Conservation (phyloP, 768 basidiomycete genomes). For the Lactarius evosmus region DNA sequence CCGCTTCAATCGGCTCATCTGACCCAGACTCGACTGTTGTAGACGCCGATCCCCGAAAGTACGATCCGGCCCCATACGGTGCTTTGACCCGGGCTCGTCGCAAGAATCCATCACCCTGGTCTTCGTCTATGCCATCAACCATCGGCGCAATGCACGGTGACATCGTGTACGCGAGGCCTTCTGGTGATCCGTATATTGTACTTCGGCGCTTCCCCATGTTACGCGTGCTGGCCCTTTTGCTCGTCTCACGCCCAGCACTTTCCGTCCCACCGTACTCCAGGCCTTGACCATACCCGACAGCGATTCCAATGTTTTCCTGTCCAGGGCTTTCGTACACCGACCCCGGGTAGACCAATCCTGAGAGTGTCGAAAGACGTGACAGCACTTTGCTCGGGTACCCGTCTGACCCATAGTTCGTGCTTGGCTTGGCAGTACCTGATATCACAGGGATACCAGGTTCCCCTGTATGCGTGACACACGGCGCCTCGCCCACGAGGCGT, state of each 20-base stretch:
- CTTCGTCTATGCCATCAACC: conserved; percentile 32
- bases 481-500: conserved; percentile 6
- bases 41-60: conserved; percentile 50
- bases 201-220: conserved; percentile 21
- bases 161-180: conserved; percentile 26
- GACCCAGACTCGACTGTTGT: conserved; percentile 38
- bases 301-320: conserved; percentile 28
- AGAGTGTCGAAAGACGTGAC: conserved; percentile 28
- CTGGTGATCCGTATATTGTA: conserved; percentile 24
- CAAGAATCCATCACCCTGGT: conserved; percentile 27
- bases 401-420: conserved; percentile 5
- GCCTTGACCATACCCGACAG: conserved; percentile 21
- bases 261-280: conserved; percentile 1
- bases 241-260: conserved; percentile 2
- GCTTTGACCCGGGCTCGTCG: conserved; percentile 63
- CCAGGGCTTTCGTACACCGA: conserved; percentile 18
- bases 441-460: conserved; percentile 10
- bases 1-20: conserved; percentile 4
- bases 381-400: conserved; percentile 6
- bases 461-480: not conserved
- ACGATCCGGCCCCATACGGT: conserved; percentile 54
- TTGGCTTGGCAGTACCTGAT: not conserved
- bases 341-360: conserved; percentile 20
- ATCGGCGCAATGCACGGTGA: conserved; percentile 32
- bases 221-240: conserved; percentile 23